Evolutionary conservation across 164 flowering plant species (phyloP).

Genomic region (Vitis labrusca): DNA sequence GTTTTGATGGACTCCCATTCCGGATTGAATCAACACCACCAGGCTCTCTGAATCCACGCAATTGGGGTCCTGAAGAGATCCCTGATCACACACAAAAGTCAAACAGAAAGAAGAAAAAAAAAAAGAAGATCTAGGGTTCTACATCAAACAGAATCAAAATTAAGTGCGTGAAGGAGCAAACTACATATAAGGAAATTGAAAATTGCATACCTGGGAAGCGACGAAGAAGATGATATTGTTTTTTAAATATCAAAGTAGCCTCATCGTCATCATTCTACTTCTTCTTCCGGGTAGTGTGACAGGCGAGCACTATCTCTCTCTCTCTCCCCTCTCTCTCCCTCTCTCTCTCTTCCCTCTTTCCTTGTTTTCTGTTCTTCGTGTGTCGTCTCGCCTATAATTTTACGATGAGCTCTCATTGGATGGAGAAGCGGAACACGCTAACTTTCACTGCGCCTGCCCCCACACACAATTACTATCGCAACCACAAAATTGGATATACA

Average conservation of each 20-base stretch:
- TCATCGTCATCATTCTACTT: background rate
- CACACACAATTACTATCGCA: no score
- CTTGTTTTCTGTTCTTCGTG: no score
- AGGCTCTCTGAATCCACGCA: background rate
- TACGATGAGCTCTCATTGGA: no score
- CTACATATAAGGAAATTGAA: background rate
- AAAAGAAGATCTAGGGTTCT: slow-evolving; percentile 16
- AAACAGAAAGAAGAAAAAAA: background rate
- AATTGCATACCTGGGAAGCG: slow-evolving; percentile 2
- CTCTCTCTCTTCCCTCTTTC: no score
- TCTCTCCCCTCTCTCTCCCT: no score
- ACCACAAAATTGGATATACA: no score
- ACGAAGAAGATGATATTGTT: background rate
- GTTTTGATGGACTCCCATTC: background rate
- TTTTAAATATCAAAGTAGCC: background rate
- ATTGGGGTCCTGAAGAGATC: background rate
- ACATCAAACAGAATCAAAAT: background rate
- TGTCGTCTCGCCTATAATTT: no score
- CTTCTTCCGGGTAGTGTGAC: background rate
- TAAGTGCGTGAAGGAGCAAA: background rate
- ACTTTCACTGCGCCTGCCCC: no score
- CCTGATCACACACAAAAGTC: background rate
- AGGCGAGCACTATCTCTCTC: background rate
- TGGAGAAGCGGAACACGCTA: no score
- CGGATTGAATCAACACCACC: background rate